These are phyloP conservation scores for Colletotrichum coccodes DNA, from an alignment of 2,329 filamentous ascomycete species.

Conservation along the genomic window DNA sequence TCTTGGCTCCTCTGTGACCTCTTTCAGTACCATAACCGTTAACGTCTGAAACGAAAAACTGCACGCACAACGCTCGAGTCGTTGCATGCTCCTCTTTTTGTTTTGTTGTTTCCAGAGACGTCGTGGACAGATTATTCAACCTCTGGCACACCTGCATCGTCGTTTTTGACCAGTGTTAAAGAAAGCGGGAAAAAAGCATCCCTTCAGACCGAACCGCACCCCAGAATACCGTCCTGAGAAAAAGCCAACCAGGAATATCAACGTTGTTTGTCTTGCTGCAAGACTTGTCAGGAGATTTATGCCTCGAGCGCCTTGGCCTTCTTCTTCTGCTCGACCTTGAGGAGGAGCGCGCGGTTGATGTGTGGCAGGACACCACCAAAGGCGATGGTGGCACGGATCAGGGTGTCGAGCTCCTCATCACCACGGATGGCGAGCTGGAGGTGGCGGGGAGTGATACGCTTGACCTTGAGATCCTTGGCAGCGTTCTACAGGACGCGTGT, in stretches of 20 bases:
- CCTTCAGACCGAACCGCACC: constrained; percentile 22
- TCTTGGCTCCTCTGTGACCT: constrained; percentile 7
- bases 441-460: constrained; percentile 98
- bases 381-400: constrained; percentile 97
- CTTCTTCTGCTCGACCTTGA: constrained; percentile 99
- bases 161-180: constrained; percentile 19
- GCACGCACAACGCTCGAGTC: constrained; percentile 1
- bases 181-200: constrained; percentile 20
- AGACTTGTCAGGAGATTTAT: constrained; percentile 9
- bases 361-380: constrained; percentile 98
- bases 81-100: constrained; percentile 15
- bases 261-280: constrained; percentile 4
- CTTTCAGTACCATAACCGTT: constrained; percentile 7
- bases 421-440: constrained; percentile 97
- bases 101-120: constrained; percentile 10
- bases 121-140: constrained; percentile 5
- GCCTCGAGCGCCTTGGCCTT: constrained; percentile 65
- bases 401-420: constrained; percentile 96
- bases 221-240: constrained; percentile 23
- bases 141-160: constrained; percentile 18
- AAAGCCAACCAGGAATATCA: constrained; percentile 26
- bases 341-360: constrained; percentile 95
- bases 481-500: constrained; percentile 72
- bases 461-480: constrained; percentile 99
- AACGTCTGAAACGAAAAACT: constrained; percentile 4